These are phyloP conservation scores for Thelephora ganbajun DNA, from an alignment of 768 basidiomycete species.

Conservation along the genomic window DNA sequence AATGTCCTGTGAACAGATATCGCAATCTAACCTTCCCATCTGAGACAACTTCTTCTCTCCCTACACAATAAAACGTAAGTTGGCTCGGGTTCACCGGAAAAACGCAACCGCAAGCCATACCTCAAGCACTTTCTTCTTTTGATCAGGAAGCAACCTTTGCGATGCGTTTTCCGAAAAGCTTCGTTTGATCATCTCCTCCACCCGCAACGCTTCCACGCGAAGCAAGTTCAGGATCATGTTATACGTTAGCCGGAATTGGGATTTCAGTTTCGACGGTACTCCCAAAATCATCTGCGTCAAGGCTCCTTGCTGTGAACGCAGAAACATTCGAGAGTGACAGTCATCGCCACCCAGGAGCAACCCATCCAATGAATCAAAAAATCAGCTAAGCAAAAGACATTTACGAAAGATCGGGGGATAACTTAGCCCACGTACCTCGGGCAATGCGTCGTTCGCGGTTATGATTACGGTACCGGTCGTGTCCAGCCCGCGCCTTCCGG, in stretches of 20 bases:
- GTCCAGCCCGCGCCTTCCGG: slow-evolving; percentile 91
- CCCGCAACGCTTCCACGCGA: slow-evolving; percentile 87
- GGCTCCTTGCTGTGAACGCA: slow-evolving; percentile 41
- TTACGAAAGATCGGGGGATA: neutral
- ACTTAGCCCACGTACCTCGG: slow-evolving; percentile 46
- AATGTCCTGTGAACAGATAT: slow-evolving; percentile 59
- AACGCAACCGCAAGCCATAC: slow-evolving; percentile 26
- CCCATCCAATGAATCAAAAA: neutral
- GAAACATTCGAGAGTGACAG: neutral
- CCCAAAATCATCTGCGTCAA: slow-evolving; percentile 89
- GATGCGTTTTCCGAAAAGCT: slow-evolving; percentile 98
- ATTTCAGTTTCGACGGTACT: slow-evolving; percentile 80
- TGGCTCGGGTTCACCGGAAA: slow-evolving; percentile 1
- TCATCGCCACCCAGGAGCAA: neutral
- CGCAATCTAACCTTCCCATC: slow-evolving; percentile 54
- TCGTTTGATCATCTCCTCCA: slow-evolving; percentile 99
- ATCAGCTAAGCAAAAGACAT: neutral
- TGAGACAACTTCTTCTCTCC: slow-evolving; percentile 53
- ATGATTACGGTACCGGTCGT: slow-evolving; percentile 93
- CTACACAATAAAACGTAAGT: slow-evolving; percentile 22
- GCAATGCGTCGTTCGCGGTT: slow-evolving; percentile 67
- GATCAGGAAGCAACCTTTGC: slow-evolving; percentile 82
- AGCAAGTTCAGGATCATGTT: slow-evolving; percentile 98
- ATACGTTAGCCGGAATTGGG: slow-evolving; percentile 95
- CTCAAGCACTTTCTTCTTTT: slow-evolving; percentile 78